Evolutionary conservation across 1,139 yeast species (phyloP), one percentile per base, ranked within the genome.

Genomic region (Trichomonascaceae sp.): DNA sequence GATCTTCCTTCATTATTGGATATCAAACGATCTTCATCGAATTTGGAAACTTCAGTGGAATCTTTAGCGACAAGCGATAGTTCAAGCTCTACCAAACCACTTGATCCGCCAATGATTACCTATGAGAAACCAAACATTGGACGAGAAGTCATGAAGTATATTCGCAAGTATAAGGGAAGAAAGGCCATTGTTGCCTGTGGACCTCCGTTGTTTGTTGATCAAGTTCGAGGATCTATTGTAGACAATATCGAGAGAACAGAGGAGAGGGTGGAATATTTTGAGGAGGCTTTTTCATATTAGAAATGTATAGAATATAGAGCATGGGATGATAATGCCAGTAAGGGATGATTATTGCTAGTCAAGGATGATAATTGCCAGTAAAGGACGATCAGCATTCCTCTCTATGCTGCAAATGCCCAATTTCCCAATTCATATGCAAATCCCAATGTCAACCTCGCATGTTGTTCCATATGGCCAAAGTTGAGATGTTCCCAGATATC

Each of bases 401-500:
- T 6, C 6, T 22, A 22, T 3, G 8, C 2, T 5, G n/a, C 17
- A 46, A 58, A 55, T 10, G 51, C 32, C 18, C 54, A 55, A 13
- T 20, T 18, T 8, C 82, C 81, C 60, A 90, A 76, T 71, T 90
- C 96, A 53, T 81, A 73, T 2, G 84, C 82, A 61, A 78, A 84
- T 0, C 87, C 91, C 18, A 87, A 60, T 1, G 87, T 85, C 61
- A 90, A 74, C 68, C 84, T 86, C 54, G 84, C 81, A 67, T 88
- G 96, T 70, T 91, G 88, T 13, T 74, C 77, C 74, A 91, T 83
- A 67, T 90, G 96, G 50, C 77, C 80, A 66, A 85, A 81, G 62
- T 85, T 84, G 55, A 93, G 76, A 62, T 87, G 75, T 64, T 89
- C 96, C 58, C 91, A 69, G 5, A 96, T 88, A 68, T 93, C 99